Evolutionary conservation across 129 eudicot species (phyloP).

Genomic region (Escallonia herrerae): DNA sequence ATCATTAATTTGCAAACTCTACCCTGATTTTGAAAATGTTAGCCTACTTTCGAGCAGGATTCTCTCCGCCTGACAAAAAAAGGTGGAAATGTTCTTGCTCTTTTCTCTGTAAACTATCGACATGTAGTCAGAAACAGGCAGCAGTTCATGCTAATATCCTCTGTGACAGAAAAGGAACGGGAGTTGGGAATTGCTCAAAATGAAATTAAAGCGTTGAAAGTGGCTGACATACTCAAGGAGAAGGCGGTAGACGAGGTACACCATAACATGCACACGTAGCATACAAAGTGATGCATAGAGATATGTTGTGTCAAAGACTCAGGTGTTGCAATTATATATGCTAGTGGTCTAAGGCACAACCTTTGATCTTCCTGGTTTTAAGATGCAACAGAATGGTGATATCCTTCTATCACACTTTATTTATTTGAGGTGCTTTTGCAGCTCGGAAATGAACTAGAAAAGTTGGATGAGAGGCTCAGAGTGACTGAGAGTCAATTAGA

Average conservation of each 20-base stretch:
- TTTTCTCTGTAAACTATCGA: too few relatives aligned
- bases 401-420: slow-evolving; percentile 38
- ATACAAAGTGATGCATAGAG: neutral
- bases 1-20: too few relatives aligned
- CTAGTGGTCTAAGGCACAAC: too few relatives aligned
- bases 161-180: slow-evolving; percentile 62
- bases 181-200: slow-evolving; percentile 55
- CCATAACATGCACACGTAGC: neutral
- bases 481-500: slow-evolving; percentile 45
- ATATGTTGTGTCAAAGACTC: neutral
- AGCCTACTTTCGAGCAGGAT: too few relatives aligned
- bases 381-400: too few relatives aligned
- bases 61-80: too few relatives aligned
- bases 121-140: too few relatives aligned
- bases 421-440: slow-evolving; percentile 54
- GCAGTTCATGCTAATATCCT: neutral
- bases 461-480: slow-evolving; percentile 60
- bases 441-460: slow-evolving; percentile 34
- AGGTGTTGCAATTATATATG: neutral
- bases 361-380: too few relatives aligned
- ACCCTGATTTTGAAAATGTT: too few relatives aligned
- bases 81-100: too few relatives aligned
- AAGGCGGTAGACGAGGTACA: slow-evolving; percentile 82
- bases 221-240: slow-evolving; percentile 62
- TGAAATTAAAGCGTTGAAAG: slow-evolving; percentile 74